Evolutionary conservation across 352 stramenopile species (phyloP).

Genomic region (Phytophthora boehmeriae): DNA sequence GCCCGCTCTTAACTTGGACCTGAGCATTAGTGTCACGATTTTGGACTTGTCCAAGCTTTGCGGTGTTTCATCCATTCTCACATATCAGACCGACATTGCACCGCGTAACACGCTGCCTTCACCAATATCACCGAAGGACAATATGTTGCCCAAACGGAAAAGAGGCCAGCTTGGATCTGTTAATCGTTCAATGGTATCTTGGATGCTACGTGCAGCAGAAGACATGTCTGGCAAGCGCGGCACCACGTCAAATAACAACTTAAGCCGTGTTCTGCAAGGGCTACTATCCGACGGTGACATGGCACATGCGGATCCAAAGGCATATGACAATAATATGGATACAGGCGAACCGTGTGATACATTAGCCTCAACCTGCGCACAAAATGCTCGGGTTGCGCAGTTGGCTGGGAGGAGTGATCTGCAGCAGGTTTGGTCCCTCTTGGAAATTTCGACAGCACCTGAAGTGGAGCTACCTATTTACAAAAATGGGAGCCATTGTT

Average conservation of each 20-base stretch:
- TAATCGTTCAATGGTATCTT: constrained; percentile 62
- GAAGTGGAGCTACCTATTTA: constrained; percentile 58
- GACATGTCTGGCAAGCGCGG: constrained; percentile 31
- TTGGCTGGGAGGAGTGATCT: constrained; percentile 70
- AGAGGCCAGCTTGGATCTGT: constrained; percentile 27
- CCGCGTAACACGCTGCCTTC: constrained; percentile 18
- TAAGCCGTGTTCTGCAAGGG: constrained; percentile 51
- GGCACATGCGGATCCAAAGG: constrained; percentile 4
- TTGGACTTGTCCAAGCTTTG: constrained; percentile 80
- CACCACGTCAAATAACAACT: constrained; percentile 34
- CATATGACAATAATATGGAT: constrained; percentile 2
- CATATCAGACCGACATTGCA: constrained; percentile 57
- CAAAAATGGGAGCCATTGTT: constrained; percentile 24
- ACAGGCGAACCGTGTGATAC: constrained; percentile 14
- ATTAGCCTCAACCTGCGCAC: constrained; percentile 50
- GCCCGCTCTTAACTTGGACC: constrained; percentile 58
- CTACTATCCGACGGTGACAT: constrained; percentile 32
- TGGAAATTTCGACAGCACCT: constrained; percentile 70
- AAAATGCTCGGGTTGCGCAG: constrained; percentile 61
- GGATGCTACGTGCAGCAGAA: constrained; percentile 59
- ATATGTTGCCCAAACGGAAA: constrained; percentile 16
- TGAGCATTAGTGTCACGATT: constrained; percentile 74
- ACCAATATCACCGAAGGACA: constrained; percentile 17
- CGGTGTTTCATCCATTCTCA: constrained; percentile 75
- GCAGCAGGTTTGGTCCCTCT: constrained; percentile 81